These are phyloP conservation scores for Quercus alba DNA, from an alignment of 306 rosid species.

Conservation along the genomic window DNA sequence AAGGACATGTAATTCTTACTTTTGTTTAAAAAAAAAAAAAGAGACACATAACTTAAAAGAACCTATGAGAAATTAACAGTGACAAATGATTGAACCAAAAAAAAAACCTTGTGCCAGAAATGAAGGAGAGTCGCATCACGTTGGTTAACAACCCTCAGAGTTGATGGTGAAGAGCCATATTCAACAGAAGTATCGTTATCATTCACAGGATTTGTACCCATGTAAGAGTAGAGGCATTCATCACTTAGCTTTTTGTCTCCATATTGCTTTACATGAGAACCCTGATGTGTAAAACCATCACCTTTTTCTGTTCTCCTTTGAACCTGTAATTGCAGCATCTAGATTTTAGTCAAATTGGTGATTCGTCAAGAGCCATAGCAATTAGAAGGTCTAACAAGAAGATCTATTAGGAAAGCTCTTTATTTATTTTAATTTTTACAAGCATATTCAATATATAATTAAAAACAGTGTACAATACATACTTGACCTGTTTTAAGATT, in stretches of 20 bases:
- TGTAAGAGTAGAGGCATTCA: conserved; percentile 20
- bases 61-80: neutral
- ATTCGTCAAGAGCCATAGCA: neutral
- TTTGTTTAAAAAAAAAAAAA: neutral
- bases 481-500: conserved; percentile 42
- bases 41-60: no score
- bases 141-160: conserved; percentile 25
- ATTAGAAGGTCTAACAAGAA: conserved; percentile 17
- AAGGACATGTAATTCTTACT: no score
- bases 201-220: conserved; percentile 25
- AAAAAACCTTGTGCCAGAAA: conserved; percentile 30
- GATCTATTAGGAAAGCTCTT: conserved; percentile 22
- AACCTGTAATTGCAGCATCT: conserved; percentile 16
- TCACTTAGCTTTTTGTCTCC: conserved; percentile 17
- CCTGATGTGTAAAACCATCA: neutral
- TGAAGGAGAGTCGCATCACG: conserved; percentile 31
- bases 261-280: conserved; percentile 43
- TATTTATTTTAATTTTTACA: conserved; percentile 29
- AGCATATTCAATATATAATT: conserved; percentile 39
- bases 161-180: neutral
- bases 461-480: no score
- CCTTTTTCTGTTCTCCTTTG: conserved; percentile 27
- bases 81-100: neutral
- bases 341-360: no score
- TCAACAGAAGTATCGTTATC: conserved; percentile 1